Percentiles rank a stretch among this genome's conserved stretches.
These are phyloP conservation scores for Epichloe brachyelytri DNA, from an alignment of 2,329 filamentous ascomycete genomes.

Conservation along the genomic window DNA sequence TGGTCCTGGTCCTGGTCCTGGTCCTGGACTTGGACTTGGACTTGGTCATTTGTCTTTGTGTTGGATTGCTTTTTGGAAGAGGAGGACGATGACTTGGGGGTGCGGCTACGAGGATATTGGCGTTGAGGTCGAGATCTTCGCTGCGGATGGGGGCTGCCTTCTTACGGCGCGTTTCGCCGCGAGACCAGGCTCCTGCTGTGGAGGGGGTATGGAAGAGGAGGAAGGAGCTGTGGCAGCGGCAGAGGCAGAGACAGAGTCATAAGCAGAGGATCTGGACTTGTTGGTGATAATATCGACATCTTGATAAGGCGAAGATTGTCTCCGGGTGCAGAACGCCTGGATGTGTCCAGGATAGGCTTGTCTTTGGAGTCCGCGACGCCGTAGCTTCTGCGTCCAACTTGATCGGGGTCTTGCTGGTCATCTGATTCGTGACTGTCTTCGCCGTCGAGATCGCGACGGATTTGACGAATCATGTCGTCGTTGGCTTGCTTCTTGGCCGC, in stretches of 20 bases:
- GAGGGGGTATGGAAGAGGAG: conserved; percentile 12
- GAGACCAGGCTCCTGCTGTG: conserved; percentile 30
- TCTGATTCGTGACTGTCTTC: conserved; percentile 36
- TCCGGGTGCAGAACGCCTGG: conserved; percentile 16
- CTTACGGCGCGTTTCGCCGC: conserved; percentile 24
- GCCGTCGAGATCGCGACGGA: conserved; percentile 61
- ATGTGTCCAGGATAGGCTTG: conserved; percentile 17
- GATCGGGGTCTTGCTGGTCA: conserved; percentile 30
- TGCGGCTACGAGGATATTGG: conserved; percentile 19
- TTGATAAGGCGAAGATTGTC: conserved; percentile 15
- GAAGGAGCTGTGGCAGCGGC: conserved; percentile 5
- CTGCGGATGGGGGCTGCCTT: conserved; percentile 16
- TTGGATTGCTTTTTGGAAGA: conserved; percentile 2
- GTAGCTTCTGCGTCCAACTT: conserved; percentile 59
- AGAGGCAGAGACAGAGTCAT: conserved; percentile 7
- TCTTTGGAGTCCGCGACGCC: conserved; percentile 29
- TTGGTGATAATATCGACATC: conserved; percentile 17
- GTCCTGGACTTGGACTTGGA: conserved; percentile 13
- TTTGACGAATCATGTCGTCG: conserved; percentile 57
- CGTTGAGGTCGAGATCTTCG: conserved; percentile 28
- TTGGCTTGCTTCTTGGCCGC: conserved; percentile 66
- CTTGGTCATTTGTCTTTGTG: conserved; percentile 8
- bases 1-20: background rate
- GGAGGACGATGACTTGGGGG: background rate
- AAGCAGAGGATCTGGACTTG: conserved; percentile 8